Percentiles rank a stretch among this genome's conserved stretches.
phyloP scores from a whole-genome alignment of 768 basidiomycete species.

The Trametes punicea region DNA sequence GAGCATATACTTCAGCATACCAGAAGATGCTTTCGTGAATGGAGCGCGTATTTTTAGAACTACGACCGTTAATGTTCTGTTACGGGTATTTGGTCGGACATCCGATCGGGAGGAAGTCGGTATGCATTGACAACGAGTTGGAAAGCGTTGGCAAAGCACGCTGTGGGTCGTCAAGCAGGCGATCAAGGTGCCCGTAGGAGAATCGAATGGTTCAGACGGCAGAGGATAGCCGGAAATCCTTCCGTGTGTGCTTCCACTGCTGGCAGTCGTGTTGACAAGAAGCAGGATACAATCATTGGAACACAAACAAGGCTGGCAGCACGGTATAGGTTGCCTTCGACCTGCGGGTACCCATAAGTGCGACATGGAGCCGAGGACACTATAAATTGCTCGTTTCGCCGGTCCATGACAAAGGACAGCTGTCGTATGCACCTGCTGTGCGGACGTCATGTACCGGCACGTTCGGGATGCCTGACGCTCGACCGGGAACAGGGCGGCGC shows the following conservation, averaged over 20 bases:
- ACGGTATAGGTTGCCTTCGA: too few species aligned
- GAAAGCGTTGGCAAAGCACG: background rate
- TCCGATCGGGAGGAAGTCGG: constrained; percentile 7
- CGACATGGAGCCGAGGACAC: background rate
- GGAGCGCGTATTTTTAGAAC: background rate
- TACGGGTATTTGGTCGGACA: constrained; percentile 2
- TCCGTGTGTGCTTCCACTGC: background rate
- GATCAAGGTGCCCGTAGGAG: background rate
- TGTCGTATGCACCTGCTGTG: background rate
- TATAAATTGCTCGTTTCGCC: background rate
- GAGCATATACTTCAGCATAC: background rate
- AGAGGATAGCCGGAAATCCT: background rate
- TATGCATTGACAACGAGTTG: background rate
- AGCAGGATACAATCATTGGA: background rate
- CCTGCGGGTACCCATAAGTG: background rate
- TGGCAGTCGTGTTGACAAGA: background rate
- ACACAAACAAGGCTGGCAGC: background rate
- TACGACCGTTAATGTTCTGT: background rate
- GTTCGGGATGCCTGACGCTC: background rate
- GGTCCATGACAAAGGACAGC: background rate
- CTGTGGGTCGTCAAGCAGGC: background rate
- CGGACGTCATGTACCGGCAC: background rate
- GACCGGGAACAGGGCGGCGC: constrained; percentile 8
- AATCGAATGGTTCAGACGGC: background rate
- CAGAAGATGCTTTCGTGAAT: background rate